Base-by-base conservation (phyloP, 352 stramenopile species). In the Detonula confervacea region DNA sequence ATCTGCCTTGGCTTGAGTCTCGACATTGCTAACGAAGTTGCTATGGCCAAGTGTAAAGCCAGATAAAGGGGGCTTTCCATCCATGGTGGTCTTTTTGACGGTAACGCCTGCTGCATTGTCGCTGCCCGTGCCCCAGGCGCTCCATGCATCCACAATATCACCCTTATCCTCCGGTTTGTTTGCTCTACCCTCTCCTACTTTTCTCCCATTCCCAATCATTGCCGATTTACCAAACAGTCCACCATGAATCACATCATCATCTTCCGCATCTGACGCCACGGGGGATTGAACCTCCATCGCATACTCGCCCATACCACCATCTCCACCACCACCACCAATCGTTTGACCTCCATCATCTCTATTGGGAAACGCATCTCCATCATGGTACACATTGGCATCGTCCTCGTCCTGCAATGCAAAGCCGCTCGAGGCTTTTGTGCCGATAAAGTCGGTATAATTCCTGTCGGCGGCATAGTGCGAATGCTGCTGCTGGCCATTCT, bases 361-460 rank as follows among this genome's bases (percentile, higher is more conserved):
- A 54, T 29, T 24, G 60, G 69, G 57, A 30, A 24, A 18, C 16
- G 73, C 24, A 25, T 77, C 55, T 20, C 47, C 54, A 62, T 85
- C 71, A 35, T 91, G 71, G 65, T 91, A 92, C 0, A 84, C 81
- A 79, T 93, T 83, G 20, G 66, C 37, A 52, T 93, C 88, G 22
- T 91, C 88, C 63, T 92, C 88, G 49, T 93, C 88, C 49, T 86
- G 66, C 12, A 93, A 66, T 18, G 88, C 84, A 80, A 93, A 93
- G 37, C 88, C 88, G 67, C 77, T 86, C 0, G 78, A 82, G 2
- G 78, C 80, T 52, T 79, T 84, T n/a, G 64, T 82, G 6, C 88
- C 88, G 12, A 93, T 86, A 79, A 93, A 90, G 60, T 93, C 83
- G 69, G 88, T 67, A 77, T 84, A 91, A 25, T 80, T 55, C 1